phyloP scores from a whole-genome alignment of 1,139 yeast species.

The Candida pseudoviswanathii region DNA sequence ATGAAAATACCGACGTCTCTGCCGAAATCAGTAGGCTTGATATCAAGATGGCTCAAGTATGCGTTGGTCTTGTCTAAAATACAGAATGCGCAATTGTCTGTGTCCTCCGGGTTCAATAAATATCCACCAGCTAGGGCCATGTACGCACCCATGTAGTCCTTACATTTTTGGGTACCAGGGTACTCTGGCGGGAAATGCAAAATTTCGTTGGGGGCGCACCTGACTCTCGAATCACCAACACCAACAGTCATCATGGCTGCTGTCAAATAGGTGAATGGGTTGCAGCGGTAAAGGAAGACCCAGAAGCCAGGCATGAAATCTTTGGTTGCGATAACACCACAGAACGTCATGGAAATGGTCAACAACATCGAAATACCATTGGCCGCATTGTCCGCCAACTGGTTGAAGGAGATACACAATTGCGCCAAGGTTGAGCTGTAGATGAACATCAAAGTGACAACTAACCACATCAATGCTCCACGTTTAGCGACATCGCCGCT shows the following conservation, averaged over 20 bases:
- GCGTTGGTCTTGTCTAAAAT: slow-evolving; percentile 49
- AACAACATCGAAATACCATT: slow-evolving; percentile 30
- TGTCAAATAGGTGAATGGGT: slow-evolving; percentile 67
- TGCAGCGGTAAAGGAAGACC: slow-evolving; percentile 37
- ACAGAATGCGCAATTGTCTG: slow-evolving; percentile 55
- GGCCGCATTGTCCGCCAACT: slow-evolving; percentile 43
- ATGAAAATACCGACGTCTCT: slow-evolving; percentile 67
- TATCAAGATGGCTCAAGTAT: slow-evolving; percentile 45
- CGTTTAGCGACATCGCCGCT: slow-evolving; percentile 26
- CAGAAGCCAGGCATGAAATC: slow-evolving; percentile 35
- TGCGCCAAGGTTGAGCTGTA: slow-evolving; percentile 44
- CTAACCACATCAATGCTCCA: slow-evolving; percentile 49
- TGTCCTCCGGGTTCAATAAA: slow-evolving; percentile 43
- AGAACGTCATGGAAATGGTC: slow-evolving; percentile 33
- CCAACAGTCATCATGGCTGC: slow-evolving; percentile 41
- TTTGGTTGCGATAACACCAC: slow-evolving; percentile 34
- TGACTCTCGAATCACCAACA: slow-evolving; percentile 25
- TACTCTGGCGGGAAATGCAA: slow-evolving; percentile 33
- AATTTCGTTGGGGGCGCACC: slow-evolving; percentile 29
- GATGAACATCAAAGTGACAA: slow-evolving; percentile 39
- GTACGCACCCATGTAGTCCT: slow-evolving; percentile 50
- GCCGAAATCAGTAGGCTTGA: slow-evolving; percentile 56
- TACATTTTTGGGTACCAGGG: slow-evolving; percentile 57
- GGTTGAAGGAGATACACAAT: slow-evolving; percentile 39
- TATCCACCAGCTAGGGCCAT: slow-evolving; percentile 52